Percentiles rank a stretch among this genome's conserved stretches.
Evolutionary conservation across 179 eudicot genomes (phyloP).

Genomic region (Beta macrorhiza): DNA sequence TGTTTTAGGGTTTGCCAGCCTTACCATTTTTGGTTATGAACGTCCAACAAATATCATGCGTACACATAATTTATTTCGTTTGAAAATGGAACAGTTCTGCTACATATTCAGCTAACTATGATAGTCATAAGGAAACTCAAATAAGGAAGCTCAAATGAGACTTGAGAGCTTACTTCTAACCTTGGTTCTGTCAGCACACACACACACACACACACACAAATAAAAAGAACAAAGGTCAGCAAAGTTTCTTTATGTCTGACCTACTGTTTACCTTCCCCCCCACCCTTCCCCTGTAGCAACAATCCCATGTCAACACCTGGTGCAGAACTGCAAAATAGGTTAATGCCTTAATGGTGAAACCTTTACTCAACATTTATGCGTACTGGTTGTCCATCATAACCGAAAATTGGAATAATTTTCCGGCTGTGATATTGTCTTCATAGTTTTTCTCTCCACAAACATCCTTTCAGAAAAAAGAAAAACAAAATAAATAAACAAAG

Average conservation of each 20-base stretch:
- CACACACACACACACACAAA: too few relatives aligned
- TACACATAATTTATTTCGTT: not conserved
- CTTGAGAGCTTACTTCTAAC: not conserved
- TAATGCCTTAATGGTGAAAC: not conserved
- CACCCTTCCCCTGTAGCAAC: not conserved
- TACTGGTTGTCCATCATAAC: not conserved
- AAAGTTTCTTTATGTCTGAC: not conserved
- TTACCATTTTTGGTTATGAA: not conserved
- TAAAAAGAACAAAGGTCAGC: not conserved
- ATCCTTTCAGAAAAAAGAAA: not conserved
- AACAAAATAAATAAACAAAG: not conserved
- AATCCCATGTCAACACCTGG: not conserved
- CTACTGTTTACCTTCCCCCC: not conserved
- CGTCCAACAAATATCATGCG: not conserved
- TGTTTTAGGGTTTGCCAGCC: not conserved
- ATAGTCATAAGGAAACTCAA: not conserved
- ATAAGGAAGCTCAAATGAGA: too few relatives aligned
- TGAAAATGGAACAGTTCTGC: not conserved
- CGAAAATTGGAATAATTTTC: not conserved
- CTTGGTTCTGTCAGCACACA: not conserved
- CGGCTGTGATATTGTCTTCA: not conserved
- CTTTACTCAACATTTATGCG: not conserved
- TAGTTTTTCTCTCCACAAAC: not conserved
- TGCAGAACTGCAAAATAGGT: not conserved
- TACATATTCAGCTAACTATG: not conserved